Conservation (phyloP, 345 rosid species). For the Punica granatum region DNA sequence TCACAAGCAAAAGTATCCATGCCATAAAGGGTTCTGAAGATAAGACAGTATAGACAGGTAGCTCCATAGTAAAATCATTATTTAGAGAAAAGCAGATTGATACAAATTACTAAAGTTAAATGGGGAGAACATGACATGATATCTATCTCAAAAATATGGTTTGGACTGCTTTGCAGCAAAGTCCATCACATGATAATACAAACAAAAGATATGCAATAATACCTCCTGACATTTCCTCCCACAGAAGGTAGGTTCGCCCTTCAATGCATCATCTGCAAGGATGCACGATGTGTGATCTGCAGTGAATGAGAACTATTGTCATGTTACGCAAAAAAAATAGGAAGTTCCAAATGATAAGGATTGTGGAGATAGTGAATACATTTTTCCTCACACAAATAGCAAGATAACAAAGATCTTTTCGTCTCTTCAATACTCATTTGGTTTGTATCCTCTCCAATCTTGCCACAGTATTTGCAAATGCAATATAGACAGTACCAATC, state of each 20-base stretch:
- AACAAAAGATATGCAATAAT: slow-evolving; percentile 3
- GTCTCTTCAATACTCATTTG: slow-evolving; percentile 20
- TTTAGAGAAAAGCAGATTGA: too few relatives aligned
- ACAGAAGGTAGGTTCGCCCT: slow-evolving; percentile 48
- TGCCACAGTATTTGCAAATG: slow-evolving; percentile 80
- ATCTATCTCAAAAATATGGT: too few relatives aligned
- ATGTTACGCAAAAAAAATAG: not conserved
- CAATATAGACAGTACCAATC: slow-evolving; percentile 85
- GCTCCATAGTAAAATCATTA: too few relatives aligned
- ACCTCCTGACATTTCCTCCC: slow-evolving; percentile 86
- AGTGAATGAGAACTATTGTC: slow-evolving; percentile 18
- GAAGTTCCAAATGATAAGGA: not conserved
- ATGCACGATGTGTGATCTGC: slow-evolving; percentile 74
- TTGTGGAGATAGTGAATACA: slow-evolving; percentile 32
- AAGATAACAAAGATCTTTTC: slow-evolving; percentile 22
- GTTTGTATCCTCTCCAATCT: slow-evolving; percentile 25
- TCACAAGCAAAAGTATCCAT: too few relatives aligned
- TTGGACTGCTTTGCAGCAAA: too few relatives aligned
- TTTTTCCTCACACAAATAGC: slow-evolving; percentile 74
- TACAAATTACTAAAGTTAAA: too few relatives aligned
- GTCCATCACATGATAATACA: too few relatives aligned
- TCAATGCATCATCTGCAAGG: slow-evolving; percentile 23
- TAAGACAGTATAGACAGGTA: too few relatives aligned
- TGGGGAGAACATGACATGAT: too few relatives aligned
- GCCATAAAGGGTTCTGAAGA: too few relatives aligned